Evolutionary conservation across 1,284 basidiomycete genomes (phyloP).

Genomic region (Microbotryum scabiosae): DNA sequence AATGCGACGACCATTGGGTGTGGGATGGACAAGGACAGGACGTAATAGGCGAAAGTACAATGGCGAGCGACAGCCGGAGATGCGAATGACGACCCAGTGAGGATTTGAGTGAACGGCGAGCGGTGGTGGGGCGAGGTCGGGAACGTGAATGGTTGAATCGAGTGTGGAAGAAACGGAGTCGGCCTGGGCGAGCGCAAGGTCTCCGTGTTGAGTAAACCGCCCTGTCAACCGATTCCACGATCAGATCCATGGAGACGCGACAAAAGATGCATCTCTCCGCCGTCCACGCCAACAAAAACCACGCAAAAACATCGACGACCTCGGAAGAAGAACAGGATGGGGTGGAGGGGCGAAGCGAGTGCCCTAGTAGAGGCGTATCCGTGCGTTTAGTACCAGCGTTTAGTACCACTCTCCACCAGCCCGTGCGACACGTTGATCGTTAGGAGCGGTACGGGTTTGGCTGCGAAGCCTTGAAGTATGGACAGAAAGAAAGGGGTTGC

Average conservation of each 20-base stretch:
- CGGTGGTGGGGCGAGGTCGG: too few species aligned
- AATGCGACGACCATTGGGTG: too few species aligned
- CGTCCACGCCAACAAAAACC: not conserved
- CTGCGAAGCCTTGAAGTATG: constrained; percentile 20
- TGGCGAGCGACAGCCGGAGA: too few species aligned
- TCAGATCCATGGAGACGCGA: not conserved
- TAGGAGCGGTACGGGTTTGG: constrained; percentile 25
- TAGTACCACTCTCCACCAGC: constrained; percentile 30
- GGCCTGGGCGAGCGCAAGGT: too few species aligned
- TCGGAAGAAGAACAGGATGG: not conserved
- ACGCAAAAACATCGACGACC: not conserved
- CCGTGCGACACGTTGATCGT: constrained; percentile 10
- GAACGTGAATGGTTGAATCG: too few species aligned
- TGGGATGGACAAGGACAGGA: too few species aligned
- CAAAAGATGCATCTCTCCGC: not conserved
- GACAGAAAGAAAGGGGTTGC: too few species aligned
- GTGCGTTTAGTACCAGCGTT: constrained; percentile 16
- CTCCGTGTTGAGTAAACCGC: not conserved
- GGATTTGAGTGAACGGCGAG: too few species aligned
- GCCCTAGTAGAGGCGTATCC: not conserved
- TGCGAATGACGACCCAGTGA: too few species aligned
- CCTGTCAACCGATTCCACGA: not conserved
- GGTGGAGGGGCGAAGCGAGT: not conserved
- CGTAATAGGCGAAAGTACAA: too few species aligned
- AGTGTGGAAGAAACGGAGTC: too few species aligned